Percentiles rank a stretch among this genome's conserved stretches.
These are phyloP conservation scores for Spizellomyces punctatus DNA, from an alignment of 192 early-diverging fungal genomes.

Conservation along the genomic window DNA sequence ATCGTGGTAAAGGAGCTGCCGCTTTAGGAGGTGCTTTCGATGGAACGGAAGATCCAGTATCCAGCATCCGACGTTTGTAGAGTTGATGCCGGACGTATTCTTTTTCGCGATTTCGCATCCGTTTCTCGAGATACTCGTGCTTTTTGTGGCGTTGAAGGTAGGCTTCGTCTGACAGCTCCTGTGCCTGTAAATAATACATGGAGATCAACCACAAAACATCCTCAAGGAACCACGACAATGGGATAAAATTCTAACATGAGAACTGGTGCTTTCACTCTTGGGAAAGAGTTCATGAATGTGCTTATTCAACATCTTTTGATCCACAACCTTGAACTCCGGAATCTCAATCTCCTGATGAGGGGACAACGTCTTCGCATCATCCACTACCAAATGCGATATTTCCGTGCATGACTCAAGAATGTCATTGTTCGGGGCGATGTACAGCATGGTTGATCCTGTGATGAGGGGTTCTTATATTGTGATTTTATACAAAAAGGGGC, in stretches of 20 bases:
- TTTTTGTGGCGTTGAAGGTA: constrained; percentile 18
- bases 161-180: constrained; percentile 8
- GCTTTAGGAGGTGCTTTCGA: too few species aligned
- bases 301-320: neutral
- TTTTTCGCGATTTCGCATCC: constrained; percentile 20
- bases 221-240: too few species aligned
- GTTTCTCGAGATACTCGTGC: constrained; percentile 24
- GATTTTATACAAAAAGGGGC: too few species aligned
- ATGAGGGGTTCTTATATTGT: neutral
- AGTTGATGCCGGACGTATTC: constrained; percentile 30
- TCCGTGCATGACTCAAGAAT: too few species aligned
- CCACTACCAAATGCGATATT: too few species aligned
- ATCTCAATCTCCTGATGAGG: neutral
- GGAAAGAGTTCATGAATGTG: neutral
- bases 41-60: too few species aligned
- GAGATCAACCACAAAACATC: too few species aligned
- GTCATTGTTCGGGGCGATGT: neutral
- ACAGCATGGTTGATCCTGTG: neutral
- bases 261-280: neutral
- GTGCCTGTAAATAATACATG: neutral
- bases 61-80: neutral
- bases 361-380: neutral
- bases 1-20: neutral
- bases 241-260: neutral
- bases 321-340: neutral